phyloP scores from a whole-genome alignment of 495 filamentous ascomycete genomes.

The Penicillium arizonense region DNA sequence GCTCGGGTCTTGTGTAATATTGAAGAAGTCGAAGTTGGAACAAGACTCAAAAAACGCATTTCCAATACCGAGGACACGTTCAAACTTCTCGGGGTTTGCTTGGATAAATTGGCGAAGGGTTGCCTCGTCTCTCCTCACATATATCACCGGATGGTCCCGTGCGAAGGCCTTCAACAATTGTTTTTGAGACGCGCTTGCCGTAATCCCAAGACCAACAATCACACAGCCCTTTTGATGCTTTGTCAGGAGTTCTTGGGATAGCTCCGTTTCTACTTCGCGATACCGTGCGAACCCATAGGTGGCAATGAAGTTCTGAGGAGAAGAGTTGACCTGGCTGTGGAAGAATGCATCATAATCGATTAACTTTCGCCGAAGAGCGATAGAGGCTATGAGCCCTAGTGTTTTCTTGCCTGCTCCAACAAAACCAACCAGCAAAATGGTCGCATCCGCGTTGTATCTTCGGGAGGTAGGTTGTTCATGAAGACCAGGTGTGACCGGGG shows the following conservation, averaged over 20 bases:
- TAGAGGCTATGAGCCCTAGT: conserved; percentile 69
- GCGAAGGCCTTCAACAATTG: conserved; percentile 31
- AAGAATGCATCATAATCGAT: conserved; percentile 67
- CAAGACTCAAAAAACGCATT: conserved; percentile 50
- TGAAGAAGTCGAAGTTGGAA: conserved; percentile 72
- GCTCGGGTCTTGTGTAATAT: conserved; percentile 36
- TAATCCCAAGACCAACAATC: conserved; percentile 50
- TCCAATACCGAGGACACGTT: conserved; percentile 44
- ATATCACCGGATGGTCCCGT: conserved; percentile 59
- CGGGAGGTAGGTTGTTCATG: conserved; percentile 3
- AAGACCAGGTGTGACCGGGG: neutral
- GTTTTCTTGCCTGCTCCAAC: conserved; percentile 69
- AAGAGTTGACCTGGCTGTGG: conserved; percentile 53
- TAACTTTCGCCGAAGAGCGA: conserved; percentile 60
- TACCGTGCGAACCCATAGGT: conserved; percentile 56
- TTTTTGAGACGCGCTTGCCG: conserved; percentile 13
- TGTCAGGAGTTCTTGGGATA: conserved; percentile 57
- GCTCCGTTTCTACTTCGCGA: conserved; percentile 52
- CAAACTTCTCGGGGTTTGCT: conserved; percentile 43
- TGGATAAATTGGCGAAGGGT: conserved; percentile 34
- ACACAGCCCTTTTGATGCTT: conserved; percentile 55
- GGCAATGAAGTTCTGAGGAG: conserved; percentile 54
- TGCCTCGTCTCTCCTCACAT: conserved; percentile 58
- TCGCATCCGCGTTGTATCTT: conserved; percentile 40
- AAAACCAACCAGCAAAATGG: conserved; percentile 68